Conservation (phyloP, 306 rosid species). For the Corylus avellana region DNA sequence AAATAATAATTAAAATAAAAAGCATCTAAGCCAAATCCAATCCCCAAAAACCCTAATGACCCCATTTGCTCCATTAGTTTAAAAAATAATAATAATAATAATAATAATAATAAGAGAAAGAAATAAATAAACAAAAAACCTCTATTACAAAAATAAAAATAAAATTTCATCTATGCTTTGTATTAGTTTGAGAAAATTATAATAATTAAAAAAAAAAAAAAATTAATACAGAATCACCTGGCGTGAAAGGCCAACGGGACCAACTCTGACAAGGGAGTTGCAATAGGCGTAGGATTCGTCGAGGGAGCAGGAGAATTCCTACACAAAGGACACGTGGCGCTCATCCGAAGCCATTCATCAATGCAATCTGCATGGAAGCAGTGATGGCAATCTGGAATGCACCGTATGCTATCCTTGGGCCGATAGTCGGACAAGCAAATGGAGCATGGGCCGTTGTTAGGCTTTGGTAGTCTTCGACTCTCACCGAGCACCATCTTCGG, state of each 20-base stretch:
- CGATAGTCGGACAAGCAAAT: constrained; percentile 55
- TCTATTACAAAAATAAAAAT: background rate
- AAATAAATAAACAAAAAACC: background rate
- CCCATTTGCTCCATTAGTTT: background rate
- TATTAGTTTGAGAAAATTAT: background rate
- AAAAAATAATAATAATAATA: background rate
- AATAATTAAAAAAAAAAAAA: background rate
- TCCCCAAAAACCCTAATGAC: too few species aligned
- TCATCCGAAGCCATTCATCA: constrained; percentile 60
- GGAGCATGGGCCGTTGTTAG: constrained; percentile 52
- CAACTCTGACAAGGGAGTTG: constrained; percentile 47
- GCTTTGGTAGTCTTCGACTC: constrained; percentile 49
- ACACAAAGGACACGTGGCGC: constrained; percentile 66
- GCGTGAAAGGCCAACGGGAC: constrained; percentile 58
- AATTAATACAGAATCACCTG: constrained; percentile 37
- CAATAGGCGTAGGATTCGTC: constrained; percentile 29
- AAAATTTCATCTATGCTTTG: background rate
- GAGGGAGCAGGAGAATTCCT: constrained; percentile 68
- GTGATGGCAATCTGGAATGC: constrained; percentile 64
- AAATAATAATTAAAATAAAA: too few species aligned
- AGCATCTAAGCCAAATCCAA: too few species aligned
- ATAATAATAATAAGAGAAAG: background rate
- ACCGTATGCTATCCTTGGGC: constrained; percentile 48
- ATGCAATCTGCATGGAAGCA: constrained; percentile 62
- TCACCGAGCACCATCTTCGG: constrained; percentile 59